Evolutionary conservation across 1,139 yeast genomes (phyloP).

Genomic region (Yamadazyma friedrichii): DNA sequence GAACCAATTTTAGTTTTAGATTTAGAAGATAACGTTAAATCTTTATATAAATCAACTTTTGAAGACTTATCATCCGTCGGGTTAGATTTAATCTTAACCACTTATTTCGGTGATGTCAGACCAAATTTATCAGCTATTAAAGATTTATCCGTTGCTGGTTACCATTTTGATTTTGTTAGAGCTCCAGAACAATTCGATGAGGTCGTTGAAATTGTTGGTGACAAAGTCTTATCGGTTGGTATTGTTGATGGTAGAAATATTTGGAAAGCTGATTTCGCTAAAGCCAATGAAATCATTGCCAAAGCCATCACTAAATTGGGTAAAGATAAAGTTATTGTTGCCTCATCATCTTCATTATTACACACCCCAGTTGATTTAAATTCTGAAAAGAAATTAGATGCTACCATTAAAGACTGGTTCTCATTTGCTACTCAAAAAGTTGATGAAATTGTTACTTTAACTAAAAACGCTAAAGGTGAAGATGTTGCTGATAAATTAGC

Average conservation of each 20-base stretch:
- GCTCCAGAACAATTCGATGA: constrained; percentile 94
- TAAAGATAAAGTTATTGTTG: constrained; percentile 81
- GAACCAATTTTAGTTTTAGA: constrained; percentile 97
- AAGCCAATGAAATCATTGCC: constrained; percentile 78
- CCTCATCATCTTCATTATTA: constrained; percentile 94
- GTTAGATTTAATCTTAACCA: constrained; percentile 71
- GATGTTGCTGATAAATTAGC: constrained; percentile 67
- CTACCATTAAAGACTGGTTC: constrained; percentile 95
- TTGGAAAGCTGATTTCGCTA: constrained; percentile 94
- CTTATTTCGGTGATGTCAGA: constrained; percentile 97
- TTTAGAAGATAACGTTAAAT: constrained; percentile 79
- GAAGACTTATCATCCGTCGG: constrained; percentile 65
- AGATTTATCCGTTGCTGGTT: constrained; percentile 89
- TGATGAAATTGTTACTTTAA: constrained; percentile 83
- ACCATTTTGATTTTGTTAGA: constrained; percentile 96
- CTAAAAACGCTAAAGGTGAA: constrained; percentile 83
- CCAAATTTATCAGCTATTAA: constrained; percentile 91
- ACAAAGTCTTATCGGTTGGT: constrained; percentile 82
- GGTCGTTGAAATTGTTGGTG: constrained; percentile 61
- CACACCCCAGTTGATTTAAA: constrained; percentile 98
- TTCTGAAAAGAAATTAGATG: constrained; percentile 86
- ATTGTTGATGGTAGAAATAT: constrained; percentile 98
- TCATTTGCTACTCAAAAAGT: constrained; percentile 97
- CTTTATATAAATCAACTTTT: constrained; percentile 85
- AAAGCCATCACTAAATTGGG: constrained; percentile 85